phyloP scores from a whole-genome alignment of 148 eudicot species.

The Euryodendron excelsum region DNA sequence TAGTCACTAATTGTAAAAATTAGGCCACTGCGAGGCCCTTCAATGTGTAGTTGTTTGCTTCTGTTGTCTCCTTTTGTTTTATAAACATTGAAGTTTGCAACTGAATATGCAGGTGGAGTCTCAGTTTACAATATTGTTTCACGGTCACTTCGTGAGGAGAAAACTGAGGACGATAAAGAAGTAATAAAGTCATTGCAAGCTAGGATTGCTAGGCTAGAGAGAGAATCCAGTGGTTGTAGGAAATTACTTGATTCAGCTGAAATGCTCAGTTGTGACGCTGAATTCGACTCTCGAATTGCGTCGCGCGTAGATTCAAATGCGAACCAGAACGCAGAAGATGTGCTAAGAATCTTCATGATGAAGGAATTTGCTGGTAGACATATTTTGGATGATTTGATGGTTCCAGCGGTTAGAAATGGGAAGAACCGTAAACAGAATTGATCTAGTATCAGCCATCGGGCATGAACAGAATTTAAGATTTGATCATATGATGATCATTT shows the following conservation, averaged over 20 bases:
- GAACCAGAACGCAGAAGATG: neutral
- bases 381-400: neutral
- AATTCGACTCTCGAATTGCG: neutral
- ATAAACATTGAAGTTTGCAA: neutral
- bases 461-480: neutral
- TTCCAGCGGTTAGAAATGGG: neutral
- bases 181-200: neutral
- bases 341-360: neutral
- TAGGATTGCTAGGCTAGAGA: conserved; percentile 1
- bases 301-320: neutral
- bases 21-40: no score
- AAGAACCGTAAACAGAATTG: neutral
- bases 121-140: neutral
- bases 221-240: neutral
- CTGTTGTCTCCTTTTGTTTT: neutral
- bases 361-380: neutral
- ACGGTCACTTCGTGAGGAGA: conserved; percentile 1
- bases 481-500: neutral
- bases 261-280: neutral
- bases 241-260: neutral
- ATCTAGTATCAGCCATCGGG: neutral
- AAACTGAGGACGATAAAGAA: neutral
- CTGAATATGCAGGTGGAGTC: conserved; percentile 7
- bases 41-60: neutral
- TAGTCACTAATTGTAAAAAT: no score